Percentiles rank a stretch among this genome's conserved stretches.
Conservation (phyloP, 306 rosid species). For the Trifolium subterraneum region DNA sequence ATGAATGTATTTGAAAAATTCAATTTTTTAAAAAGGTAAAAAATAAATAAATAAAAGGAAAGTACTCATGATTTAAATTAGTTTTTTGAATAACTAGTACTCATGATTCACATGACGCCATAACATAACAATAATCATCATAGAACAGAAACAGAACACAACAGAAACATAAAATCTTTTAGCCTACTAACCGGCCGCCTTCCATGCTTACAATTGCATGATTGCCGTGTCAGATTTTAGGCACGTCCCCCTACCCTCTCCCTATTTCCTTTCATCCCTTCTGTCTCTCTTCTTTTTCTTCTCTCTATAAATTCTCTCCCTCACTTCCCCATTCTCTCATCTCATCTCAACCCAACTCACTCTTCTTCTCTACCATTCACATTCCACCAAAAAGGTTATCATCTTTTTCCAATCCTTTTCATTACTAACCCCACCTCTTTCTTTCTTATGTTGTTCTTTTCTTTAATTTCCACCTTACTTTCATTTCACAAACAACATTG, state of each 20-base stretch:
- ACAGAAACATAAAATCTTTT: conserved; percentile 59
- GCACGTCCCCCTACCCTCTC: conserved; percentile 58
- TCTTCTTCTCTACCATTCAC: conserved; percentile 5
- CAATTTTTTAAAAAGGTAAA: not conserved
- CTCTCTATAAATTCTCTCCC: conserved; percentile 82
- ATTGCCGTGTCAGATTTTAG: conserved; percentile 93
- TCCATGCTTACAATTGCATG: conserved; percentile 99
- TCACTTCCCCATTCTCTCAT: conserved; percentile 46
- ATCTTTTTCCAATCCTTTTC: conserved; percentile 58
- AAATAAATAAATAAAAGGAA: not conserved
- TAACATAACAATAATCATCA: conserved; percentile 49
- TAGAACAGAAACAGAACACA: conserved; percentile 35
- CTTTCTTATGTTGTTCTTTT: conserved; percentile 9
- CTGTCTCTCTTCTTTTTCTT: conserved; percentile 16
- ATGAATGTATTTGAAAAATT: not conserved
- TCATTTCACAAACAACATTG: conserved; percentile 51
- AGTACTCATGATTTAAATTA: too few species aligned
- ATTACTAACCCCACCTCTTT: conserved; percentile 54
- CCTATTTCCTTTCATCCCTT: conserved; percentile 21
- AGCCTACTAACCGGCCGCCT: conserved; percentile 98
- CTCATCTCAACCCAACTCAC: too few species aligned
- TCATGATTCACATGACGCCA: conserved; percentile 86
- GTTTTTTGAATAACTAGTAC: not conserved
- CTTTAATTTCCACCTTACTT: not conserved
- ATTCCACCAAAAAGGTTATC: conserved; percentile 69